phyloP scores from a whole-genome alignment of 2,329 filamentous ascomycete genomes.

The Microdochium trichocladiopsis region DNA sequence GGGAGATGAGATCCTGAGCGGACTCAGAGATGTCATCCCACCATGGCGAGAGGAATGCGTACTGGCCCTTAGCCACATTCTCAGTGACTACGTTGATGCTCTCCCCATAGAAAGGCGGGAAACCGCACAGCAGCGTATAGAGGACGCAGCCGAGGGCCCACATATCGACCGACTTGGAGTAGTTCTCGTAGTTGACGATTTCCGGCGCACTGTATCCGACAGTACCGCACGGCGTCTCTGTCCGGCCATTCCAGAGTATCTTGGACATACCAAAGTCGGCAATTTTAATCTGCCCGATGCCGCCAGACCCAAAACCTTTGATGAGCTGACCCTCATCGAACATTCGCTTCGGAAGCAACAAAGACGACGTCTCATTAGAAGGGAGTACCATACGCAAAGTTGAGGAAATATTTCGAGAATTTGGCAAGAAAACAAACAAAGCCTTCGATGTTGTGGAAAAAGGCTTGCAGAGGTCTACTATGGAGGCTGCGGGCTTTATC shows the following conservation, averaged over 20 bases:
- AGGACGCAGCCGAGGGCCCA: constrained; percentile 96
- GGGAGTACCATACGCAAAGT: too few relatives aligned
- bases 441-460: too few relatives aligned
- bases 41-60: constrained; percentile 96
- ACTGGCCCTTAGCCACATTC: constrained; percentile 96
- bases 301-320: constrained; percentile 72
- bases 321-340: constrained; percentile 93
- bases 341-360: too few relatives aligned
- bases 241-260: constrained; percentile 95
- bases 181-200: constrained; percentile 97
- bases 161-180: constrained; percentile 99
- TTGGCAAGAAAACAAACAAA: too few relatives aligned
- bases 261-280: constrained; percentile 97
- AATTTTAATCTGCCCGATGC: constrained; percentile 93
- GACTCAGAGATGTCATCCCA: constrained; percentile 98
- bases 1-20: constrained; percentile 88
- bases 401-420: too few relatives aligned
- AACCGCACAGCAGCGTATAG: constrained; percentile 94
- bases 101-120: constrained; percentile 97
- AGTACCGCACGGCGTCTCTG: constrained; percentile 98
- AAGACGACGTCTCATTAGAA: too few relatives aligned
- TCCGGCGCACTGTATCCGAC: constrained; percentile 97
- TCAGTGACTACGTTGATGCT: constrained; percentile 95
- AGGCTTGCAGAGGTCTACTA: too few relatives aligned
- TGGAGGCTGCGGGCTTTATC: too few relatives aligned